Evolutionary conservation across 1,139 yeast species (phyloP).

Genomic region (Zygoascus meyerae): DNA sequence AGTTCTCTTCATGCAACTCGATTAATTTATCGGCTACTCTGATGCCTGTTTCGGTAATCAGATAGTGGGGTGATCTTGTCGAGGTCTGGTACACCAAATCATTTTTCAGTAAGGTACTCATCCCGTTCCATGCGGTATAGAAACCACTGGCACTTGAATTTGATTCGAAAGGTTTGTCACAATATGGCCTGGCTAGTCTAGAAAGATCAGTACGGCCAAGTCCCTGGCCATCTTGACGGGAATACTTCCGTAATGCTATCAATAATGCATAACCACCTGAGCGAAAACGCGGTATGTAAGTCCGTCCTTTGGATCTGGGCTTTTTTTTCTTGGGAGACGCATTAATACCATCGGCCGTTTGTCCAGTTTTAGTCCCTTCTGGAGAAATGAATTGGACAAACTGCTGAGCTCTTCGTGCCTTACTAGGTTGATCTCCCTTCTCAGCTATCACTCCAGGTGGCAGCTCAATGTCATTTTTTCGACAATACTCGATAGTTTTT

Average conservation of each 20-base stretch:
- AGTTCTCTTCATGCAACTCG: neutral
- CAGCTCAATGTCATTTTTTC: conserved; percentile 35
- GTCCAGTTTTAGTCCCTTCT: conserved; percentile 1
- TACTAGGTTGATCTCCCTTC: neutral
- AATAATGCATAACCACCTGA: conserved; percentile 88
- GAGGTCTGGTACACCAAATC: conserved; percentile 57
- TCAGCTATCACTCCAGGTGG: conserved; percentile 33
- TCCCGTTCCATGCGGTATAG: conserved; percentile 75
- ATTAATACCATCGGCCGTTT: neutral
- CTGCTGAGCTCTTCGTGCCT: neutral
- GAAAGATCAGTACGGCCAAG: conserved; percentile 57
- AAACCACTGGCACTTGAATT: conserved; percentile 47
- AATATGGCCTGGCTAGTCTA: conserved; percentile 51
- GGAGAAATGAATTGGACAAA: conserved; percentile 9
- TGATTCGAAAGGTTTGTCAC: conserved; percentile 59
- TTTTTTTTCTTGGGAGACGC: conserved; percentile 11
- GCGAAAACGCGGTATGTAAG: conserved; percentile 68
- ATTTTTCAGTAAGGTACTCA: conserved; percentile 57
- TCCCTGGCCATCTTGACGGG: conserved; percentile 41
- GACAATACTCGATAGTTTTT: conserved; percentile 44
- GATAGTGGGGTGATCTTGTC: conserved; percentile 48
- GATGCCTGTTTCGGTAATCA: conserved; percentile 67
- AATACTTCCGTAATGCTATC: conserved; percentile 54
- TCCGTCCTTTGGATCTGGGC: conserved; percentile 27
- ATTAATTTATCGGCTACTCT: conserved; percentile 49